These are phyloP conservation scores for Lachnellula arida DNA, from an alignment of 2,329 filamentous ascomycete species.

Conservation along the genomic window DNA sequence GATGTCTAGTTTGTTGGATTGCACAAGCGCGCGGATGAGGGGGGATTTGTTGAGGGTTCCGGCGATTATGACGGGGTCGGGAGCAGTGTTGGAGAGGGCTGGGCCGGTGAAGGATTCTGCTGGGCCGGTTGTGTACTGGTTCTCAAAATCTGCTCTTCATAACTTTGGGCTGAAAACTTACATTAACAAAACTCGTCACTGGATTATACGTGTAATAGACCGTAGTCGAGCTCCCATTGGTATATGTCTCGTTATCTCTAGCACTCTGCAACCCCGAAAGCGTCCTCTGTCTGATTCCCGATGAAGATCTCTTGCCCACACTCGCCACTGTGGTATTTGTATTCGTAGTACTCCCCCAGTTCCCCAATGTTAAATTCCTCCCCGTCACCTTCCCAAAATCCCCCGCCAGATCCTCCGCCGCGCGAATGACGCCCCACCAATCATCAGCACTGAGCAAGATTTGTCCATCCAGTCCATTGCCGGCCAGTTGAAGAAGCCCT, in stretches of 20 bases:
- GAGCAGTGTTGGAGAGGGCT: conserved; percentile 29
- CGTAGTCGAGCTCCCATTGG: conserved; percentile 11
- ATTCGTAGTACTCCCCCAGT: conserved; percentile 13
- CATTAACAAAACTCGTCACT: conserved; percentile 24
- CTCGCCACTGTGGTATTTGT: background rate
- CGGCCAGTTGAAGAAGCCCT: conserved; percentile 22
- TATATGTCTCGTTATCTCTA: conserved; percentile 14
- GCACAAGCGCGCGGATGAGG: conserved; percentile 54
- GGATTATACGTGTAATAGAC: conserved; percentile 27
- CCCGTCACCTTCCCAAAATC: conserved; percentile 71
- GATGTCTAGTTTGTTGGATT: conserved; percentile 52
- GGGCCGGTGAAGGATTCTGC: conserved; percentile 43
- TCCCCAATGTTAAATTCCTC: conserved; percentile 49
- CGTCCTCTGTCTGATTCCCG: background rate
- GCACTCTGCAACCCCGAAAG: conserved; percentile 3
- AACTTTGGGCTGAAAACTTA: conserved; percentile 12
- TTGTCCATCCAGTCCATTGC: conserved; percentile 37
- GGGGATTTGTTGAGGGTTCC: conserved; percentile 63
- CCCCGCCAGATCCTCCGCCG: conserved; percentile 59
- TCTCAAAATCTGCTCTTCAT: background rate
- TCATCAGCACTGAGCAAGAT: conserved; percentile 55
- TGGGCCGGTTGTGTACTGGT: conserved; percentile 40
- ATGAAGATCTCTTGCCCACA: too few relatives aligned
- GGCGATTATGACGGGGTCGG: conserved; percentile 58
- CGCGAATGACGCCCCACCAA: conserved; percentile 64